These are phyloP conservation scores for Capsicum chinense DNA, from an alignment of 257 asterid genomes.

Conservation along the genomic window DNA sequence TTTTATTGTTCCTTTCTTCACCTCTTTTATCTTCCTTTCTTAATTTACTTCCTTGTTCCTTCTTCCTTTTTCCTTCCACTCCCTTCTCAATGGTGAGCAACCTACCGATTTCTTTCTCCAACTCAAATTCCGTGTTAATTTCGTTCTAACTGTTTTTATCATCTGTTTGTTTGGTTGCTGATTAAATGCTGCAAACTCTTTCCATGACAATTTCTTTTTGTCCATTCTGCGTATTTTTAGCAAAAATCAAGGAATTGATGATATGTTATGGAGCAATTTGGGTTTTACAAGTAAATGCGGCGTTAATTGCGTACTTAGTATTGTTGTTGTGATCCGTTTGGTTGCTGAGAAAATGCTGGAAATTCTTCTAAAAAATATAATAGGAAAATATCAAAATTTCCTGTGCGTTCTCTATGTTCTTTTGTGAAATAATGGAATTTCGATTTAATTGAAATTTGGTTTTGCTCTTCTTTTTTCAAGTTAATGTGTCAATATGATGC, in stretches of 20 bases:
- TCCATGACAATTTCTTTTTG: not conserved
- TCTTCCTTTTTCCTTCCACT: not conserved
- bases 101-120: not conserved
- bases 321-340: constrained; percentile 40
- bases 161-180: not conserved
- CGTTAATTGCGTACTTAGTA: constrained; percentile 17
- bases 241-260: not conserved
- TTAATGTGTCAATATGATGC: not conserved
- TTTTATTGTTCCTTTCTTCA: constrained; percentile 24
- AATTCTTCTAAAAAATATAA: not conserved
- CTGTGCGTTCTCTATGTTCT: not conserved
- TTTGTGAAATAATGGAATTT: not conserved
- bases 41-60: not conserved
- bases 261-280: not conserved
- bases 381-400: not conserved
- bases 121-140: not conserved
- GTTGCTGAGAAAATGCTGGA: constrained; percentile 40
- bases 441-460: constrained; percentile 8
- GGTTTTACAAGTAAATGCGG: not conserved
- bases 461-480: not conserved
- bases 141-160: not conserved
- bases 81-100: not conserved
- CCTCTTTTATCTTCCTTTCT: not conserved
- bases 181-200: not conserved
- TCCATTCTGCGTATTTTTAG: not conserved